Percentiles rank a stretch among this genome's conserved stretches.
Conservation (phyloP, 306 rosid genomes). For the Cicer chorassanicum region DNA sequence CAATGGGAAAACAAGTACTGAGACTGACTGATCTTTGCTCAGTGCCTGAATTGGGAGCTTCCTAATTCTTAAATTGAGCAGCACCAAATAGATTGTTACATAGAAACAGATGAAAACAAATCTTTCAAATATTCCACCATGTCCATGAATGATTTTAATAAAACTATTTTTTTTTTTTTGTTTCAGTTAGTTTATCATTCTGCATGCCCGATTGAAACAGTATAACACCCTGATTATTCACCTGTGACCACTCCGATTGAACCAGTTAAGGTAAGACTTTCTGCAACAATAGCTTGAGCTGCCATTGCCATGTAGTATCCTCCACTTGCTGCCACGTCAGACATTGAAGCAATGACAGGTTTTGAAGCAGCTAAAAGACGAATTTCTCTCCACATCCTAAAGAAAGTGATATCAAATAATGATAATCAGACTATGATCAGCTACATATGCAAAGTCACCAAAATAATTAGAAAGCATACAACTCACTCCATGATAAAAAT, state of each 20-base stretch:
- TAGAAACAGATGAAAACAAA: conserved; percentile 12
- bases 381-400: conserved; percentile 99
- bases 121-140: neutral
- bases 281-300: conserved; percentile 86
- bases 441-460: conserved; percentile 7
- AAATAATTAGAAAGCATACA: conserved; percentile 31
- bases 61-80: conserved; percentile 21
- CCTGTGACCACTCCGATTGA: conserved; percentile 99
- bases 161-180: neutral
- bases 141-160: conserved; percentile 13
- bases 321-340: conserved; percentile 98
- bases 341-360: conserved; percentile 96
- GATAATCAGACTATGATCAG: conserved; percentile 31
- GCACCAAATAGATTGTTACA: conserved; percentile 18
- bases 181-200: conserved; percentile 4
- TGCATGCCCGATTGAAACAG: conserved; percentile 17
- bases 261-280: conserved; percentile 90
- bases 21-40: conserved; percentile 1
- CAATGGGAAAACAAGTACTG: conserved; percentile 16
- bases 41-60: neutral
- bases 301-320: conserved; percentile 99
- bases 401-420: conserved; percentile 39
- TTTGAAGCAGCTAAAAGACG: conserved; percentile 88
- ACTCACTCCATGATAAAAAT: conserved; percentile 11
- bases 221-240: conserved; percentile 44